phyloP scores from a whole-genome alignment of 1,284 basidiomycete species.

The Taiwanofungus camphoratus region DNA sequence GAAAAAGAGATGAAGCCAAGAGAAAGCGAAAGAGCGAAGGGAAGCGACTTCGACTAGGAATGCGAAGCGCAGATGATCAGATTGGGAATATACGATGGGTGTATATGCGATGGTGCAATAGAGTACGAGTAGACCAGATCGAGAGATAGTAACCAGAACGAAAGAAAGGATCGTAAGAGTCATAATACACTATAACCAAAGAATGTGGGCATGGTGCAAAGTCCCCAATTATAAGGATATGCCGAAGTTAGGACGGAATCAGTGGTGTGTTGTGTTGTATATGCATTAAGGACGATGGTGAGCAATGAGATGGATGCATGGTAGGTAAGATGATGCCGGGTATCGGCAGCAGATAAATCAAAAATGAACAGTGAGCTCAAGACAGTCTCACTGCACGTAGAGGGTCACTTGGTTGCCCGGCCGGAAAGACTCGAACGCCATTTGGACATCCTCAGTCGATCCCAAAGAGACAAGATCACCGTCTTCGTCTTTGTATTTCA shows the following conservation, averaged over 20 bases:
- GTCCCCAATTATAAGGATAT: conserved; percentile 25
- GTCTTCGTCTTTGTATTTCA: conserved; percentile 89
- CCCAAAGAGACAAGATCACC: conserved; percentile 84
- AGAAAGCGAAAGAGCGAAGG: conserved; percentile 1
- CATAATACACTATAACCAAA: conserved; percentile 20
- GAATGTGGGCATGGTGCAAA: conserved; percentile 21
- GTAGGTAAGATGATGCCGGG: conserved; percentile 14
- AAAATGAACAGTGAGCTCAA: conserved; percentile 2
- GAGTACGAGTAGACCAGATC: conserved; percentile 14
- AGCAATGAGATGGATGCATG: conserved; percentile 10
- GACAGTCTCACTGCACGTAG: conserved; percentile 54
- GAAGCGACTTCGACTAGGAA: conserved; percentile 5
- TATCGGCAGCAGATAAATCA: conserved; percentile 10
- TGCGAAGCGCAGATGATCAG: conserved; percentile 2
- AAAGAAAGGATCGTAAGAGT: conserved; percentile 19
- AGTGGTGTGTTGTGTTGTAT: conserved; percentile 14
- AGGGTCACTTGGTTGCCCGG: conserved; percentile 72
- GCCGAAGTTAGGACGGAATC: conserved; percentile 15
- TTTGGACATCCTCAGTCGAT: conserved; percentile 85
- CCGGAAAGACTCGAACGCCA: conserved; percentile 79
- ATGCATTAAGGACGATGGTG: conserved; percentile 15
- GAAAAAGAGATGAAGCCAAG: neutral
- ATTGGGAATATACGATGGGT: conserved; percentile 8
- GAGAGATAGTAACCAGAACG: conserved; percentile 9
- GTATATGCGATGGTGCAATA: conserved; percentile 20